Evolutionary conservation across 2,329 filamentous ascomycete genomes (phyloP).

Genomic region (Tolypocladium sp.): DNA sequence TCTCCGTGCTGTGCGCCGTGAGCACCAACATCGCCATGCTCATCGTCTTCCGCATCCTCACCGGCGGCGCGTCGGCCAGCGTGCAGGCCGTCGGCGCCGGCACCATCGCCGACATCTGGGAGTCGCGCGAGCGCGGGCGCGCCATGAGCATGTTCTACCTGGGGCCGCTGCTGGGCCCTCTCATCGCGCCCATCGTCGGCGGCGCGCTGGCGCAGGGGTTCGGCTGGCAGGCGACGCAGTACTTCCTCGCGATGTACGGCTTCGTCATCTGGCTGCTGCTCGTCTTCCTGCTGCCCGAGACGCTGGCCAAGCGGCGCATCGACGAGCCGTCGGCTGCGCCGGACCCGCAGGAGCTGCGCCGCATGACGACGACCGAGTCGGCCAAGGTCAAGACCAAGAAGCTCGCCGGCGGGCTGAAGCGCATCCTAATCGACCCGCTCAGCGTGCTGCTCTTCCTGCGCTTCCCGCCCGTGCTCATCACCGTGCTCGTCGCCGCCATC

Average conservation of each 20-base stretch:
- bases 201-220: conserved; percentile 60
- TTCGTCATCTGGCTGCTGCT: conserved; percentile 45
- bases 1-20: conserved; percentile 59
- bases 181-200: conserved; percentile 69
- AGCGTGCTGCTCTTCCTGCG: conserved; percentile 61
- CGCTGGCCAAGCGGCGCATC: conserved; percentile 33
- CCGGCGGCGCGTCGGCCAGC: conserved; percentile 68
- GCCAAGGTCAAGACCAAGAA: conserved; percentile 46
- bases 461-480: conserved; percentile 64
- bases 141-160: conserved; percentile 84
- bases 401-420: conserved; percentile 44
- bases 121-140: conserved; percentile 57
- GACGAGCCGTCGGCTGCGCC: conserved; percentile 4
- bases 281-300: conserved; percentile 56
- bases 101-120: conserved; percentile 76
- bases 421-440: conserved; percentile 63
- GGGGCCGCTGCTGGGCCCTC: conserved; percentile 65
- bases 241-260: conserved; percentile 67
- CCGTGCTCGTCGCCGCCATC: conserved; percentile 64
- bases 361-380: conserved; percentile 54
- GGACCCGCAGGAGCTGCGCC: conserved; percentile 14
- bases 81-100: conserved; percentile 79
- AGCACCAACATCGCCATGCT: conserved; percentile 66
- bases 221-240: conserved; percentile 70
- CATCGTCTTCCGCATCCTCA: conserved; percentile 64